Percentiles rank a stretch among this genome's conserved stretches.
Conservation (phyloP, 176 grass and related monocot genomes). For the Raddia guianensis region DNA sequence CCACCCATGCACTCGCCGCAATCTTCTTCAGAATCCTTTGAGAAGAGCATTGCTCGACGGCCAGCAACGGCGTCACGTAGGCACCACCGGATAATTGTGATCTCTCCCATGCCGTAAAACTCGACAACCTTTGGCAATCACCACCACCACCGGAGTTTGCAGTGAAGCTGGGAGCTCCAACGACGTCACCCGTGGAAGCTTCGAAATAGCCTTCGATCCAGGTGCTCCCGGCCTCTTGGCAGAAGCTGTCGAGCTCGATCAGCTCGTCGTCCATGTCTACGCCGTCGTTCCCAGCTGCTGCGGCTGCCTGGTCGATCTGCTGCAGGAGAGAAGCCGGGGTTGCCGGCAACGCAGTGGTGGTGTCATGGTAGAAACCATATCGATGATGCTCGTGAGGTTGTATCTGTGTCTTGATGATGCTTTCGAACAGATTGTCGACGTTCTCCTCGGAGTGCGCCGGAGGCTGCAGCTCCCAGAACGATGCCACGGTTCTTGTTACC, state of each 20-base stretch:
- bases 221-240: constrained; percentile 27
- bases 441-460: constrained; percentile 28
- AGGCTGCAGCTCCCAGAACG: constrained; percentile 52
- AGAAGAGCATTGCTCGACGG: background rate
- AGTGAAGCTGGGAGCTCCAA: no score
- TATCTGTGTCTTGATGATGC: constrained; percentile 15
- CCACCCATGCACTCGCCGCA: constrained; percentile 25
- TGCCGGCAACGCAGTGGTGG: no score
- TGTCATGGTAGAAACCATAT: no score
- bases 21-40: constrained; percentile 77
- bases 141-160: no score
- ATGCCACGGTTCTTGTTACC: constrained; percentile 33
- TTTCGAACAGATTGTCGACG: constrained; percentile 25
- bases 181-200: no score
- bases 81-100: no score
- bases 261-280: background rate
- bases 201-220: no score
- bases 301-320: background rate
- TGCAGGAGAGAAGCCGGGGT: background rate
- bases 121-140: background rate
- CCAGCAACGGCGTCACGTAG: no score
- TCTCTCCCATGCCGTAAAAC: constrained; percentile 54
- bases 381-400: background rate
- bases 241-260: constrained; percentile 38
- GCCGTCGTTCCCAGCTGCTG: background rate